Evolutionary conservation across 306 rosid species (phyloP), one percentile per base, ranked within the genome.

Genomic region (Arachis hypogaea): DNA sequence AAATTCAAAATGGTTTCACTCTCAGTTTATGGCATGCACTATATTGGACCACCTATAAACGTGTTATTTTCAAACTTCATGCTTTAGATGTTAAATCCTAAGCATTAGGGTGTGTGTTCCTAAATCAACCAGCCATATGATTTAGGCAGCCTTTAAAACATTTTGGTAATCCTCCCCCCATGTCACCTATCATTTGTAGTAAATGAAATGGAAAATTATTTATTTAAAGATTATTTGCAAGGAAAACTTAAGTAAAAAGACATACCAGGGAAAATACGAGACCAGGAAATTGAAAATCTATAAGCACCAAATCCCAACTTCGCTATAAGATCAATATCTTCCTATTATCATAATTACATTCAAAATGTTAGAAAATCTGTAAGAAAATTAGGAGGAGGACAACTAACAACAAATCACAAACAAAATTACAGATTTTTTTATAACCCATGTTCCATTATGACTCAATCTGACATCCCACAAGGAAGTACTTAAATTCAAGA

Each of bases 241-340:
- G 14, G 18, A 42, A 56, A 62, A 68, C 11, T 8, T 7, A 66
- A 28, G 62, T 28, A 49, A 29, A 22, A 73, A 77, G 74, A 77
- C 86, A 56, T 88, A 93, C 93, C 98, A 30, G 97, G 96, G 78
- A 87, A 93, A 77, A 91, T 85, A 18, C 97, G 97, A 59, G 98
- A 91, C 98, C 97, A 93, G 50, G 97, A 91, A 73, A 91, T 86
- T 58, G 96, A 93, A 85, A 93, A 91, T 80, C 98, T 91, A 66
- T 93, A 89, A 73, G 92, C 93, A 1, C 72, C 84, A 80, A 93
- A 89, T 79, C 98, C 98, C 87, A 93, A 77, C 78, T 89, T 85
- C 81, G 96, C 87, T 58, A 91, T 89, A 54, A 91, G 90, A 81
- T 93, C 94, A 84, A 89, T 72, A 81, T 93, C 98, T 82, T 91